These are phyloP conservation scores for Williopsis jadinii DNA, from an alignment of 1,139 yeast species.

Conservation along the genomic window DNA sequence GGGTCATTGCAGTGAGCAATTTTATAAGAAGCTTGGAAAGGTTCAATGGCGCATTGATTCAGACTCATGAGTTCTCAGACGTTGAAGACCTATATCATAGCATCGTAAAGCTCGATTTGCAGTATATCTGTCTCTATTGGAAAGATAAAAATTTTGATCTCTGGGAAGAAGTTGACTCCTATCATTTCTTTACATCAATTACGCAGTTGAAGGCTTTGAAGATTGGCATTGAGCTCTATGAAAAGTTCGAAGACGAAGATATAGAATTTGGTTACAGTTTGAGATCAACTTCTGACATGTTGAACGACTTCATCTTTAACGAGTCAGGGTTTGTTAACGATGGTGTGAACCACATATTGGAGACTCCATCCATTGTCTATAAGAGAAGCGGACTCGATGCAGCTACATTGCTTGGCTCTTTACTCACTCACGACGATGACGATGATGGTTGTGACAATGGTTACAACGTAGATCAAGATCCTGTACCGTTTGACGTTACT, in stretches of 20 bases:
- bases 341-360: slow-evolving; percentile 51
- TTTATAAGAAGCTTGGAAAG: slow-evolving; percentile 41
- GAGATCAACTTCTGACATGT: slow-evolving; percentile 9
- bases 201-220: slow-evolving; percentile 66
- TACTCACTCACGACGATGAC: slow-evolving; percentile 50
- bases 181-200: slow-evolving; percentile 73
- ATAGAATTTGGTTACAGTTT: slow-evolving; percentile 10
- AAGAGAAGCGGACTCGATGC: slow-evolving; percentile 71
- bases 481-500: slow-evolving; percentile 52
- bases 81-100: slow-evolving; percentile 36
- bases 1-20: slow-evolving; percentile 58
- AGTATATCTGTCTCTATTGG: slow-evolving; percentile 64
- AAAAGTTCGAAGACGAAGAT: slow-evolving; percentile 29
- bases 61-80: slow-evolving; percentile 4
- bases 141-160: slow-evolving; percentile 63
- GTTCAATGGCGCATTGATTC: slow-evolving; percentile 23
- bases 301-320: slow-evolving; percentile 25
- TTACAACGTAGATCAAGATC: slow-evolving; percentile 36
- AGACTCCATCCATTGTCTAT: slow-evolving; percentile 50
- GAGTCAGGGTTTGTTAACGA: slow-evolving; percentile 38
- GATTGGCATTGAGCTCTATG: slow-evolving; percentile 47
- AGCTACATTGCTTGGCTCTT: slow-evolving; percentile 65
- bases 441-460: background rate
- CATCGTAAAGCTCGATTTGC: slow-evolving; percentile 64
- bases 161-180: slow-evolving; percentile 83